These are phyloP conservation scores for Nepenthes mirabilis DNA, from an alignment of 148 eudicot genomes.

Conservation along the genomic window DNA sequence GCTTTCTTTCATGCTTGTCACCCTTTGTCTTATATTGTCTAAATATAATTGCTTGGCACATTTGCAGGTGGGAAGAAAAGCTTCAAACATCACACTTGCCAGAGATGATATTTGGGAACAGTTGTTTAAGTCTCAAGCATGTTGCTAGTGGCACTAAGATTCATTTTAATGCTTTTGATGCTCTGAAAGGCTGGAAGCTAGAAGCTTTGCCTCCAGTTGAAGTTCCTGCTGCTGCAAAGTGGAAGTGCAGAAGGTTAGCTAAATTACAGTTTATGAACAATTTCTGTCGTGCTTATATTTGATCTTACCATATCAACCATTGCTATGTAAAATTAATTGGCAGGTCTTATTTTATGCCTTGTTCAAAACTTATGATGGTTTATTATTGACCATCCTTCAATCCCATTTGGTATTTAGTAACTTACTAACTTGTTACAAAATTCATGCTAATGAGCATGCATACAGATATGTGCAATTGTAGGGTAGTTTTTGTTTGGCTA, in stretches of 20 bases:
- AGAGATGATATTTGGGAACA: conserved; percentile 90
- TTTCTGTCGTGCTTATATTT: conserved; percentile 2
- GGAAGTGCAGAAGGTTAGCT: conserved; percentile 80
- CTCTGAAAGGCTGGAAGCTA: conserved; percentile 78
- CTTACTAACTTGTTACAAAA: no score
- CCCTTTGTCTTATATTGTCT: not conserved
- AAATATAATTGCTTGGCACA: not conserved
- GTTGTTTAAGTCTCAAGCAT: conserved; percentile 68
- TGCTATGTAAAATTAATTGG: not conserved
- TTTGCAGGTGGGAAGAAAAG: conserved; percentile 86
- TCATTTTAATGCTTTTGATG: conserved; percentile 83
- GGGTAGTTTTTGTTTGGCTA: no score
- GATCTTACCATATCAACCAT: not conserved
- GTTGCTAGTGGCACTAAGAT: conserved; percentile 44
- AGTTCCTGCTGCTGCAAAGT: conserved; percentile 94
- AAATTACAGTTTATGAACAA: not conserved
- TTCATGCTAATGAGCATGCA: no score
- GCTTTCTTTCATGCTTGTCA: no score
- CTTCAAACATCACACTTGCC: conserved; percentile 86
- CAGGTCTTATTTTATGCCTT: no score
- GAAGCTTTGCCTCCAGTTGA: conserved; percentile 89
- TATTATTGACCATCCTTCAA: no score
- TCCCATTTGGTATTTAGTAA: no score
- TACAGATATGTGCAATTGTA: no score
- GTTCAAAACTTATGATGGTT: no score